Evolutionary conservation across 129 eudicot species (phyloP).

Genomic region (Oenanthe sinensis): DNA sequence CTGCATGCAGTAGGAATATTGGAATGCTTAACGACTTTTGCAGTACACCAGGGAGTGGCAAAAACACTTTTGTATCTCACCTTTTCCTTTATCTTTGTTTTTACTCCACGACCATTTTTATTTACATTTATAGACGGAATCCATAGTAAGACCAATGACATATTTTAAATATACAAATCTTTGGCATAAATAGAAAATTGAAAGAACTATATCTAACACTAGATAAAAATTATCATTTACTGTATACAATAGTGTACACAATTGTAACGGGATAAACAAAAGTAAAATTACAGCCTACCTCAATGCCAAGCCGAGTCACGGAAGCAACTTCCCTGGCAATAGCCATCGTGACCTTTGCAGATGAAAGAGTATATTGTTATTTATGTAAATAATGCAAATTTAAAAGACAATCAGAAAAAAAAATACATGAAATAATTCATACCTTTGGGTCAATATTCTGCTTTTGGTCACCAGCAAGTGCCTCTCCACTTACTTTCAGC

Average conservation of each 20-base stretch:
- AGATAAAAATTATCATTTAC: background rate
- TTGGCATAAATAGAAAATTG: background rate
- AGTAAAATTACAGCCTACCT: constrained; percentile 33
- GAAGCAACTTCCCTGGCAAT: constrained; percentile 97
- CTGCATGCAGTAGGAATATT: background rate
- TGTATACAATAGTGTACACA: background rate
- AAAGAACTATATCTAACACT: background rate
- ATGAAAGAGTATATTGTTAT: constrained; percentile 14
- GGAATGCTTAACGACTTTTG: background rate
- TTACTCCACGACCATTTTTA: background rate
- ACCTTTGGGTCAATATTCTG: constrained; percentile 98
- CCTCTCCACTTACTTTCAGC: constrained; percentile 98
- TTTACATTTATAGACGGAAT: background rate
- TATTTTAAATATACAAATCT: background rate
- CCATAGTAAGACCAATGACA: background rate
- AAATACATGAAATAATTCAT: background rate
- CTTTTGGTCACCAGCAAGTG: constrained; percentile 76
- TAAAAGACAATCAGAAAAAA: background rate
- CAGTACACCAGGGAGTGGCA: background rate
- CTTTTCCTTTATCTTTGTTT: background rate
- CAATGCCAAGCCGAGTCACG: constrained; percentile 89
- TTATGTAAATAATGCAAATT: background rate
- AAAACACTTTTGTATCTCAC: background rate
- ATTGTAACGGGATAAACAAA: background rate
- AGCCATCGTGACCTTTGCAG: constrained; percentile 70